phyloP scores from a whole-genome alignment of 1,284 basidiomycete genomes.

The Trametes hirsuta region DNA sequence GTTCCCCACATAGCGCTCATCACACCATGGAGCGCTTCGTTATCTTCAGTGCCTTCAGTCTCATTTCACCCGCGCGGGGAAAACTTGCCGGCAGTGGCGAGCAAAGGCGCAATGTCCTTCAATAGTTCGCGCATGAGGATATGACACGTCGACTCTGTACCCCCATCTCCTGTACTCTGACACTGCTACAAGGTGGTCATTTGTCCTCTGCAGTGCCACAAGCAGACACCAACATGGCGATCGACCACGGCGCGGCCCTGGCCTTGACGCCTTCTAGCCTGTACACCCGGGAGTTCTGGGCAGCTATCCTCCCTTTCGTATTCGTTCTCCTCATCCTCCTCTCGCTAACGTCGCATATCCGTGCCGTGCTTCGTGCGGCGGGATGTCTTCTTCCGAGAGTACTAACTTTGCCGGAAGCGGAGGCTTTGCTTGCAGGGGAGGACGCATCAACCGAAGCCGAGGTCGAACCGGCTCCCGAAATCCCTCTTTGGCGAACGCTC shows the following conservation, averaged over 20 bases:
- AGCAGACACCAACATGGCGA: constrained; percentile 9
- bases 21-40: too few relatives aligned
- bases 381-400: constrained; percentile 48
- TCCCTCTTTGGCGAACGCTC: constrained; percentile 60
- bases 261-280: constrained; percentile 48
- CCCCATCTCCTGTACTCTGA: too few relatives aligned
- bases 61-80: too few relatives aligned
- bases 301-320: constrained; percentile 51
- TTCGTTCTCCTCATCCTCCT: constrained; percentile 52
- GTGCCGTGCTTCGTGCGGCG: constrained; percentile 33
- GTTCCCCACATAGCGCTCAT: too few relatives aligned
- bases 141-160: too few relatives aligned
- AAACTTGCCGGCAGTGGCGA: too few relatives aligned
- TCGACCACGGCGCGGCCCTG: constrained; percentile 30
- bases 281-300: constrained; percentile 63
- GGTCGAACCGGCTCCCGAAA: constrained; percentile 28
- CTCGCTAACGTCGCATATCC: constrained; percentile 38
- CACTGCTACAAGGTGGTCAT: too few relatives aligned
- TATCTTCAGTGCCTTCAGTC: too few relatives aligned
- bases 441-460: constrained; percentile 21
- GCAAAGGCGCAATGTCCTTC: too few relatives aligned
- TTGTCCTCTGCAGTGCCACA: too few relatives aligned
- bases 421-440: constrained; percentile 43
- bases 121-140: too few relatives aligned
- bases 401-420: constrained; percentile 62